Evolutionary conservation across 129 eudicot species (phyloP).

Genomic region (Chrysanthemum makinoi): DNA sequence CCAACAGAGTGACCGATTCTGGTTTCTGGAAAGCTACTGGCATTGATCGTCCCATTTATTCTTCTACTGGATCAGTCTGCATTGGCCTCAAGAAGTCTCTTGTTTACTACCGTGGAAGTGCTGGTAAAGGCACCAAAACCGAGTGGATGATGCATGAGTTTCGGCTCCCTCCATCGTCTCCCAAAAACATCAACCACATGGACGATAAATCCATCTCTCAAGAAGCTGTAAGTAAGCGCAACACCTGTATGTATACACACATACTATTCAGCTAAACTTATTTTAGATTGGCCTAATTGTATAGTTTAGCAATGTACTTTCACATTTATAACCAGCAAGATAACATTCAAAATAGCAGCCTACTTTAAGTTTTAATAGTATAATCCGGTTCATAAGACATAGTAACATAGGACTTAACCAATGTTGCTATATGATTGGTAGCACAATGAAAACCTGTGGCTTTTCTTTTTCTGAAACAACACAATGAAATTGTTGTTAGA

Average conservation of each 20-base stretch:
- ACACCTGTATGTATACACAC: background rate
- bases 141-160: slow-evolving; percentile 96
- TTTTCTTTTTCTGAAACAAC: no score
- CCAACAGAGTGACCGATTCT: slow-evolving; percentile 87
- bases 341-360: no score
- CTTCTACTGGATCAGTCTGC: slow-evolving; percentile 39
- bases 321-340: no score
- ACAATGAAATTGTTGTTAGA: no score
- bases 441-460: no score
- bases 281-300: background rate
- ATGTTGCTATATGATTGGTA: no score
- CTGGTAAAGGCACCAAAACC: slow-evolving; percentile 84
- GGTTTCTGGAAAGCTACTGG: slow-evolving; percentile 99
- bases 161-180: slow-evolving; percentile 52
- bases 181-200: slow-evolving; percentile 19
- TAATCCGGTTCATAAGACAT: no score
- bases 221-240: slow-evolving; percentile 69
- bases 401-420: no score
- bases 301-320: background rate
- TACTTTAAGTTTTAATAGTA: no score
- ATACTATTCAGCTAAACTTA: background rate
- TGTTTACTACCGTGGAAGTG: slow-evolving; percentile 74
- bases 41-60: slow-evolving; percentile 69
- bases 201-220: slow-evolving; percentile 29
- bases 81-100: slow-evolving; percentile 78